Conservation (phyloP, 345 rosid species). For the Populus simonii region DNA sequence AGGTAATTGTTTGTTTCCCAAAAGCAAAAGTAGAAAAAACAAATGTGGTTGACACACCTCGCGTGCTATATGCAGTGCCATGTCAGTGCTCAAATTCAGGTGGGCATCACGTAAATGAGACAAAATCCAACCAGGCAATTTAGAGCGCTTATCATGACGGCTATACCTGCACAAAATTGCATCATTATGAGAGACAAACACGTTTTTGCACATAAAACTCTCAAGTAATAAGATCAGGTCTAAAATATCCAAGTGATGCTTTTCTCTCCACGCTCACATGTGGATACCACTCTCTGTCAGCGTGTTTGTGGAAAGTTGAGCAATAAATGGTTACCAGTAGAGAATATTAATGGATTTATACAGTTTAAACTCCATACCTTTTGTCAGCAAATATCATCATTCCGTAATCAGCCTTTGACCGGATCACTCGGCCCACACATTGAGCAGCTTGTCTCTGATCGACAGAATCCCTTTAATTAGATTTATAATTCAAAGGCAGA, state of each 20-base stretch:
- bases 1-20: neutral
- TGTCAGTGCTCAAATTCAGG: slow-evolving; percentile 93
- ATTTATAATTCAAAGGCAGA: slow-evolving; percentile 2
- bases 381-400: slow-evolving; percentile 99
- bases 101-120: slow-evolving; percentile 90
- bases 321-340: neutral
- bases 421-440: slow-evolving; percentile 93
- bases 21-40: neutral
- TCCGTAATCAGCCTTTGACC: slow-evolving; percentile 98
- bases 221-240: neutral
- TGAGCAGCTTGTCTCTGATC: slow-evolving; percentile 98
- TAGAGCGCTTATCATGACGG: slow-evolving; percentile 94
- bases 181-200: neutral
- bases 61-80: slow-evolving; percentile 87
- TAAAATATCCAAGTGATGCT: neutral
- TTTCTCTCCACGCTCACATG: neutral
- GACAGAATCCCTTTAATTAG: slow-evolving; percentile 11
- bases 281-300: neutral
- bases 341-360: neutral
- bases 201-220: neutral
- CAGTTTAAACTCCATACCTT: slow-evolving; percentile 42
- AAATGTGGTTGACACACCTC: slow-evolving; percentile 47
- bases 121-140: slow-evolving; percentile 93
- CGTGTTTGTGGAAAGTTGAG: neutral
- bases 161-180: slow-evolving; percentile 61